Base-by-base conservation (phyloP, 2,329 filamentous ascomycete species). In the Fusarium decemcellulare region DNA sequence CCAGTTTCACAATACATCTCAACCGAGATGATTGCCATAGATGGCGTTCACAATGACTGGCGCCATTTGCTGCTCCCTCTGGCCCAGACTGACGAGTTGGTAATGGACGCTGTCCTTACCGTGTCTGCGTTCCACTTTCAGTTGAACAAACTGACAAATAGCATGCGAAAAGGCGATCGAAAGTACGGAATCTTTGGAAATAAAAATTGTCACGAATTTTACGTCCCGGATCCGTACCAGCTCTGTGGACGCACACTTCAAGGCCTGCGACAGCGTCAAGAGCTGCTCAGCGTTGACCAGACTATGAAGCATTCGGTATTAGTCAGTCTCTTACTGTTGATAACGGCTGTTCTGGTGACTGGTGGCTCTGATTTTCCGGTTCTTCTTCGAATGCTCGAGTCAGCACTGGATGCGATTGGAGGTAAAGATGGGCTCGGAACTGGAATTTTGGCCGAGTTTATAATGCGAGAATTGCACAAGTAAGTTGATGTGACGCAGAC, bases 401-500 rank as follows among this genome's bases (percentile, higher is more conserved):
- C 74, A 2, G 75, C 74, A 1, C 27, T 78, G 6, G 44, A 71
- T 8, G 75, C 70, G 0, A 71, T 78, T 2, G 76, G 76, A 0
- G 76, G 75, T 0, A 67, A 65, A 2, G 36, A 68, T 0, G 69
- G 65, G 0, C 50, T 77, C 0, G 72, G 75, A 0, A 52, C 67
- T 0, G 74, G 70, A 0, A 74, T 70, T 0, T 5, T 74, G 23
- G 62, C 67, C 0, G 64, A 62, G 0, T 77, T 77, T 1, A 70
- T 75, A 0, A 68, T 74, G 54, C 59, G 72, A 0, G 73, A 77
- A n/a, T 59, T 76, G 10, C 61, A 72, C 52, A 77, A 77, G 75
- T 77, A 43, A 59, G 74, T 61, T n/a, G n/a, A n/a, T n/a, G n/a
- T n/a, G n/a, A n/a, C n/a, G n/a, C n/a, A n/a, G n/a, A n/a, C n/a